phyloP scores from a whole-genome alignment of 345 rosid genomes.

The Angophora floribunda region DNA sequence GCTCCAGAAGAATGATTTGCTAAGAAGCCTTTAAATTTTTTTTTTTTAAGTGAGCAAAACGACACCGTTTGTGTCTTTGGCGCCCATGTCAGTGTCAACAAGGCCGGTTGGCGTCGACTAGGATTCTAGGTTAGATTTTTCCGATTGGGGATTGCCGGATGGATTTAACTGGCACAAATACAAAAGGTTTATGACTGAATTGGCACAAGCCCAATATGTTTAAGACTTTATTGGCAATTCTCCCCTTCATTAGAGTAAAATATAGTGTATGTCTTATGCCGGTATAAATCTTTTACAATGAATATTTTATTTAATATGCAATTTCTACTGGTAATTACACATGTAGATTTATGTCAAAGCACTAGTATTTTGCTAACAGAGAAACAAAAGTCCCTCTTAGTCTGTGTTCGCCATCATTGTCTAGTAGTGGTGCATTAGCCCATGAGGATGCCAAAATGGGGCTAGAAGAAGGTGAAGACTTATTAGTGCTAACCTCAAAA shows the following conservation, averaged over 20 bases:
- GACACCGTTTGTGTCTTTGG: no score
- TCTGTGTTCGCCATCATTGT: background rate
- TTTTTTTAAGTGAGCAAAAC: no score
- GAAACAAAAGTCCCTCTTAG: background rate
- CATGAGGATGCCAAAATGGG: background rate
- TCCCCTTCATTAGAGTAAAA: background rate
- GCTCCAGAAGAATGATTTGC: no score
- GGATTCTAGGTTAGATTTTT: no score
- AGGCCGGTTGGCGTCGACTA: no score
- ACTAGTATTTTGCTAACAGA: background rate
- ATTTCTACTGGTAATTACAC: background rate
- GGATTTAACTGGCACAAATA: no score
- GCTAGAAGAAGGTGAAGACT: background rate
- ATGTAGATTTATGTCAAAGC: background rate
- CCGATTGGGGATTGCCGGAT: no score
- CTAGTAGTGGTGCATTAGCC: background rate
- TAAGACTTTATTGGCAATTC: no score
- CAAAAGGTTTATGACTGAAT: no score
- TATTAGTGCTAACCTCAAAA: background rate
- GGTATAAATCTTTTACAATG: background rate
- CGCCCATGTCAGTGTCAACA: no score
- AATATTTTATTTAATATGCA: background rate
- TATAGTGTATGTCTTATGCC: background rate
- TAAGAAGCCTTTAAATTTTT: no score
- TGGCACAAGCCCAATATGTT: no score